These are phyloP conservation scores for Candida yuanshanica DNA, from an alignment of 805 yeast genomes.

Conservation along the genomic window DNA sequence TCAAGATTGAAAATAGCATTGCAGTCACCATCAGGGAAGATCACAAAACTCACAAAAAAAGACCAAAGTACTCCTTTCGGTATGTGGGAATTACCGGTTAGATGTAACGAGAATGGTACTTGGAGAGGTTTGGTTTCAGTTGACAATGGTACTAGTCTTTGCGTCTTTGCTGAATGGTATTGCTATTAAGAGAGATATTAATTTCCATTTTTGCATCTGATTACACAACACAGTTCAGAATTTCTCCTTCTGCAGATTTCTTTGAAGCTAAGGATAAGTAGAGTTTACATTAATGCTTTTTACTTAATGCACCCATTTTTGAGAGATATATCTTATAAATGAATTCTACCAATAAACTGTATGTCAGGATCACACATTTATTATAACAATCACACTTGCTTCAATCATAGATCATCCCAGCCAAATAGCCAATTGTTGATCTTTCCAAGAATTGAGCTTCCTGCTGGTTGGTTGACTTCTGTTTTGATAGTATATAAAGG, in stretches of 20 bases:
- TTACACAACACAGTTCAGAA: too few relatives aligned
- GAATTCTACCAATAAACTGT: too few relatives aligned
- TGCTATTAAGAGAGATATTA: slow-evolving; percentile 32
- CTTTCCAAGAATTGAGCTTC: slow-evolving; percentile 21
- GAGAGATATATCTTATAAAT: not conserved
- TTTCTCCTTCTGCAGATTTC: too few relatives aligned
- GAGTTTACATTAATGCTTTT: too few relatives aligned
- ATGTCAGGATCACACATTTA: too few relatives aligned
- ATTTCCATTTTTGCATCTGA: too few relatives aligned
- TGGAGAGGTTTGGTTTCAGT: slow-evolving; percentile 83
- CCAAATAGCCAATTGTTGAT: slow-evolving; percentile 49
- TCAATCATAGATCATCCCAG: slow-evolving; percentile 44
- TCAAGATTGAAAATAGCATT: slow-evolving; percentile 54
- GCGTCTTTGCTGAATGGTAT: slow-evolving; percentile 88
- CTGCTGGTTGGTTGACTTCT: slow-evolving; percentile 15
- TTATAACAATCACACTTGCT: too few relatives aligned
- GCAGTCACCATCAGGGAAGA: slow-evolving; percentile 81
- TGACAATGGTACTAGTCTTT: slow-evolving; percentile 75
- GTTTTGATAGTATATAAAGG: slow-evolving; percentile 21
- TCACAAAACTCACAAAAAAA: slow-evolving; percentile 49
- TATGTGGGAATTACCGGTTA: slow-evolving; percentile 53
- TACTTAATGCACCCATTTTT: not conserved
- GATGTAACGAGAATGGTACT: slow-evolving; percentile 65
- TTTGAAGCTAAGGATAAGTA: too few relatives aligned
- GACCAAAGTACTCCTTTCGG: slow-evolving; percentile 45